These are phyloP conservation scores for Trametes versicolor DNA, from an alignment of 1,284 basidiomycete genomes.

Conservation along the genomic window DNA sequence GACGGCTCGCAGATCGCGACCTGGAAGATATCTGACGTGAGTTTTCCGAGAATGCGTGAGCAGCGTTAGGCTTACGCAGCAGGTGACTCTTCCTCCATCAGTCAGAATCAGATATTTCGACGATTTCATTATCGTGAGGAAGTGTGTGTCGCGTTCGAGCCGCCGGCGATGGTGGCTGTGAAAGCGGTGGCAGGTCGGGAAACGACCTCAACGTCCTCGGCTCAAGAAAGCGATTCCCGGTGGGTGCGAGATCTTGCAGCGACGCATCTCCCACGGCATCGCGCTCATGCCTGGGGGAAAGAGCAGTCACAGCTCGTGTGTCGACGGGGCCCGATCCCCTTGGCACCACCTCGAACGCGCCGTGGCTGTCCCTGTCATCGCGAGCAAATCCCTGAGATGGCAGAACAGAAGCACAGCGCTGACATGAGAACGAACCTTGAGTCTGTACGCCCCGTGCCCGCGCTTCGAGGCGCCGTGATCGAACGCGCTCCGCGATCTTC, in stretches of 20 bases:
- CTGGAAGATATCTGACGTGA: conserved; percentile 5
- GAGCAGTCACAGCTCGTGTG: background rate
- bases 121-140: conserved; percentile 26
- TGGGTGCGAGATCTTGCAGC: too few relatives aligned
- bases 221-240: background rate
- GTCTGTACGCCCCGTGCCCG: conserved; percentile 20
- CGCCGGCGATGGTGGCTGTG: conserved; percentile 25
- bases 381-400: conserved; percentile 23
- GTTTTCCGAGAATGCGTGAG: conserved; percentile 5
- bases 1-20: conserved; percentile 10
- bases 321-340: background rate
- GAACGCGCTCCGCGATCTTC: conserved; percentile 17
- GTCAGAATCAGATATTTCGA: conserved; percentile 38
- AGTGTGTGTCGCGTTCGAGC: background rate
- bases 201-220: conserved; percentile 22
- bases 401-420: conserved; percentile 20
- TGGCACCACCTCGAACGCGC: background rate
- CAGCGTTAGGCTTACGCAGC: conserved; percentile 17
- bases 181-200: conserved; percentile 31
- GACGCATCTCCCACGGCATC: too few relatives aligned
- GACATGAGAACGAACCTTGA: conserved; percentile 33
- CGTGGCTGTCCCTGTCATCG: conserved; percentile 13
- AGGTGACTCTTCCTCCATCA: conserved; percentile 16
- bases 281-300: background rate
- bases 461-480: conserved; percentile 6